Evolutionary conservation across 306 rosid genomes (phyloP), one percentile per base, ranked within the genome.

Genomic region (Vigna nakashimae): DNA sequence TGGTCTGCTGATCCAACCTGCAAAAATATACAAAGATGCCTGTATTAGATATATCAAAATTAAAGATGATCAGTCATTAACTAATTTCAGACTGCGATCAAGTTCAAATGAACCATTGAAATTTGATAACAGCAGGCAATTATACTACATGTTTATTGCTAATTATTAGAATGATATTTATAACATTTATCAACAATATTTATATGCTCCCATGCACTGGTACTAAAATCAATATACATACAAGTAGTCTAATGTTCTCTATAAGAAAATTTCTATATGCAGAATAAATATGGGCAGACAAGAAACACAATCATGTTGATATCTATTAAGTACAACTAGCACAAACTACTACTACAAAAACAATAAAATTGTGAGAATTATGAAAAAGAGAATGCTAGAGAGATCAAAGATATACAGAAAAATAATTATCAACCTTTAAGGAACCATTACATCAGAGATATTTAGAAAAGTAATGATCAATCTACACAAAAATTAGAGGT

Each of bases 1-100:
- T 95, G 99, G 58, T 95, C 98, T 74, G 99, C 99, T 24, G 97
- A 95, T 42, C 99, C 99, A 86, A 95, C 97, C 99, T 95, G 87
- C 28, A 80, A 12, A 76, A 73, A 51, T 12, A 50, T 42, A 22
- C 16, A 7, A 64, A 52, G 6, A 32, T 69, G 36, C 34, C 53
- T 0, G 20, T 26, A 55, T 65, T 65, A 84, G 84, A 52, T 32
- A 60, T 50, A 62, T 63, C 71, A 45, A 50, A 22, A 12, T 60
- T 34, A 34, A 64, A 68, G 53, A 60, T 46, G 30, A 58, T 42
- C 46, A 11, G 32, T 60, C 50, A 34, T 40, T 40, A 40, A 36
- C 75, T 18, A 32, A 20, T 20, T 20, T 3, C 4, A 30, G 34
- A 30, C 4, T 65, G 58, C 30, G 20, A 58, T 50, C 12, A 7